Base-by-base conservation (phyloP, 192 early-diverging fungal species). In the Rhizoclosmatium sp. region DNA sequence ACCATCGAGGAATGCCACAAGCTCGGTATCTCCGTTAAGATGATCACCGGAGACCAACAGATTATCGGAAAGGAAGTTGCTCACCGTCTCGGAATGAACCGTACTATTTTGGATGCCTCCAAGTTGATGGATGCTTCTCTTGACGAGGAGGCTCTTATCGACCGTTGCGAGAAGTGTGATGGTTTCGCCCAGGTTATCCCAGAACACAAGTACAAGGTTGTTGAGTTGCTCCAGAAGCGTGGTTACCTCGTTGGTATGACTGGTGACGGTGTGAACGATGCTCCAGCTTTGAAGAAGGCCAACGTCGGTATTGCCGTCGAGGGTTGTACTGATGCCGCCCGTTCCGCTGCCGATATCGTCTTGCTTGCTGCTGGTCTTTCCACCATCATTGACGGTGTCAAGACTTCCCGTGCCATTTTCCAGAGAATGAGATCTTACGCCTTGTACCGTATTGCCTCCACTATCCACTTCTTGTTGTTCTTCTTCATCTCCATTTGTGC, bases 191-290 rank as follows among this genome's bases (percentile, higher is more conserved):
- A 97, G 82, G 97, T 98, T 46, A 97, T 96, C 85, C 97, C 97
- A 66, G 97, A 98, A 84, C 96, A 98, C 93, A 98, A 98, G 86
- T 97, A 95, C 87, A 89, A 92, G 46, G 96, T 98, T 23, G 97
- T 98, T 47, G 96, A 98, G 86, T 82, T 97, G 54, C 84, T 98
- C 44, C 97, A 98, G 85, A 93, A 95, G 59, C 89, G 92, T 78
- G 95, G 93, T 51, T 89, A 92, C 80, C 87, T 96, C 21, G 94
- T 95, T 60, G 95, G 95, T 81, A 95, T 97, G 97, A 99, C 97
- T 61, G 97, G 97, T 78, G 97, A 97, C 85, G 95, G 96, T 86
- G 96, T 98, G 60, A 99, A 99, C 83, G 97, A 99, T 85, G 97
- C 97, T 7, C 97, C 97, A 5, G 97, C 96, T 40, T 86, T 99